Evolutionary conservation across 1,139 yeast species (phyloP).

Genomic region (Yamadazyma sp.): DNA sequence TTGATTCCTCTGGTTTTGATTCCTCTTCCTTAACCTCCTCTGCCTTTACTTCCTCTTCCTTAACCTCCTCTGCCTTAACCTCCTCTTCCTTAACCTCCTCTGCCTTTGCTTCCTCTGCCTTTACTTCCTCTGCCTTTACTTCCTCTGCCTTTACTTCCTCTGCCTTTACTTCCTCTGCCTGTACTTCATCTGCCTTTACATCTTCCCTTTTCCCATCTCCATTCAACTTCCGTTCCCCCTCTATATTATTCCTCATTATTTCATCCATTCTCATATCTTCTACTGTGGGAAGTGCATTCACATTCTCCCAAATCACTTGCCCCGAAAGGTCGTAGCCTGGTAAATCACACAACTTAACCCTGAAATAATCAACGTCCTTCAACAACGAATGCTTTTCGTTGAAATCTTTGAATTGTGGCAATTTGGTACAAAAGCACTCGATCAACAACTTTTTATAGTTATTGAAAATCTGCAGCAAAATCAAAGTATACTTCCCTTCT

Average conservation of each 20-base stretch:
- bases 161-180: background rate
- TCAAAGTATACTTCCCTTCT: slow-evolving; percentile 44
- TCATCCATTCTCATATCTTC: slow-evolving; percentile 52
- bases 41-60: background rate
- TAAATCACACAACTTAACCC: slow-evolving; percentile 56
- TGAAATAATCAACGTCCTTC: slow-evolving; percentile 64
- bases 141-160: slow-evolving; percentile 1
- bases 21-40: slow-evolving; percentile 1
- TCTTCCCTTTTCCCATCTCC: background rate
- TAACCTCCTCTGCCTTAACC: background rate
- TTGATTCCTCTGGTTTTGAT: slow-evolving; percentile 2
- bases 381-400: slow-evolving; percentile 55
- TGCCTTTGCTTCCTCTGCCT: background rate
- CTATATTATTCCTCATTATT: slow-evolving; percentile 43
- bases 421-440: slow-evolving; percentile 52
- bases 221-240: slow-evolving; percentile 12
- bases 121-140: background rate
- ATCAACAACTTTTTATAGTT: slow-evolving; percentile 58
- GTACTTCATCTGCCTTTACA: slow-evolving; percentile 1
- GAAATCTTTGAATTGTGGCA: slow-evolving; percentile 53
- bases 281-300: slow-evolving; percentile 53
- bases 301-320: slow-evolving; percentile 64
- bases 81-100: background rate
- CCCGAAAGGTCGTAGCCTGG: slow-evolving; percentile 70
- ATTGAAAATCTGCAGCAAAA: slow-evolving; percentile 59